Conservation (phyloP, 2,329 filamentous ascomycete genomes). For the Cercospora sp. region DNA sequence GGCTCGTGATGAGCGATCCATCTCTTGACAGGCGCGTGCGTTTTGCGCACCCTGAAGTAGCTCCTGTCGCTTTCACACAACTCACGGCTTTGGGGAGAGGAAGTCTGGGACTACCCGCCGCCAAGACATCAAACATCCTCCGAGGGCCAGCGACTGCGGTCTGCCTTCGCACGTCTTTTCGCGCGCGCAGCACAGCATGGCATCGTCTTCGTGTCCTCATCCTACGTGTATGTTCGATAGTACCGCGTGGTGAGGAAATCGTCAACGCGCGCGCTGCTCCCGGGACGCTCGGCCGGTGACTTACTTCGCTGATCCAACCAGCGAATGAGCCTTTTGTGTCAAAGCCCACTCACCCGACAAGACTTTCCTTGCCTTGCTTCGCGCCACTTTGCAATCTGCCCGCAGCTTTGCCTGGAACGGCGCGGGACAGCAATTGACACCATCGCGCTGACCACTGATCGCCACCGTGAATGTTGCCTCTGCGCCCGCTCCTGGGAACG, state of each 20-base stretch:
- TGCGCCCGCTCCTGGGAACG: constrained; percentile 10
- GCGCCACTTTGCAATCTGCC: constrained; percentile 8
- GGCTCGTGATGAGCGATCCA: constrained; percentile 10
- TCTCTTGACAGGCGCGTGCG: constrained; percentile 6
- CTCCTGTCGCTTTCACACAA: background rate
- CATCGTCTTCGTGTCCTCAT: background rate
- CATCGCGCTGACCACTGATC: background rate
- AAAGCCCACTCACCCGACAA: background rate
- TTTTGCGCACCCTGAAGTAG: background rate
- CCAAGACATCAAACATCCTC: background rate
- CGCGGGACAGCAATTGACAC: background rate
- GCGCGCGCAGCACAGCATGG: background rate
- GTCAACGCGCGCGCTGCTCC: background rate
- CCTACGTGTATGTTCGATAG: background rate
- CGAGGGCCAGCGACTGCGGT: background rate
- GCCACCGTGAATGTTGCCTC: constrained; percentile 1
- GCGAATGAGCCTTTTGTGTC: background rate
- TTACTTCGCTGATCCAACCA: background rate
- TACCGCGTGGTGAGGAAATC: background rate
- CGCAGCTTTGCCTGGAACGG: constrained; percentile 4
- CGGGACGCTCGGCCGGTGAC: background rate
- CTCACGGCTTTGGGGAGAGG: too few species aligned
- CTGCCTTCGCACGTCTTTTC: background rate
- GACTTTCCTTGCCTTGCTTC: constrained; percentile 14
- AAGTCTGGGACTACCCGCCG: background rate